A percentile compares a stretch with the other conserved stretches of the same genome.
Evolutionary conservation across 805 yeast species (phyloP).

Genomic region (Pichia ethanolica): DNA sequence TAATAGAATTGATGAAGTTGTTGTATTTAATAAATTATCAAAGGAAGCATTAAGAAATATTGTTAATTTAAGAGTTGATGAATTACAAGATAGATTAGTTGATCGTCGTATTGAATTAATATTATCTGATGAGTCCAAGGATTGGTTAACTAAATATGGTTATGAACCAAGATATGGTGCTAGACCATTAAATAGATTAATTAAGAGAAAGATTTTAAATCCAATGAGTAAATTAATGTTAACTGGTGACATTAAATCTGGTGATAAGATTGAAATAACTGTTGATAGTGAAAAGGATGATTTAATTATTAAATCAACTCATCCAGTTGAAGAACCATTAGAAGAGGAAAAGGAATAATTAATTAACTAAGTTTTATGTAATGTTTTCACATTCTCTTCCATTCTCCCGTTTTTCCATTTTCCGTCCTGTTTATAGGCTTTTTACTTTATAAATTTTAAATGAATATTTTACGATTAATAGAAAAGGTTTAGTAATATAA

Average conservation of each 20-base stretch:
- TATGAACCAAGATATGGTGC: conserved; percentile 94
- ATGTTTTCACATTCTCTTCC: too few relatives aligned
- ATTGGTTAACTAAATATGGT: conserved; percentile 76
- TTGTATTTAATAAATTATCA: conserved; percentile 86
- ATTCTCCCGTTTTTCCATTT: too few relatives aligned
- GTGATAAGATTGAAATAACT: conserved; percentile 38
- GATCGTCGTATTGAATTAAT: conserved; percentile 65
- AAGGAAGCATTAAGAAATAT: conserved; percentile 67
- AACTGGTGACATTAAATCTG: conserved; percentile 64
- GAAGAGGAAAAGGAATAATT: too few relatives aligned
- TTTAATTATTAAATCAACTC: conserved; percentile 3
- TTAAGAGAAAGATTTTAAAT: conserved; percentile 77
- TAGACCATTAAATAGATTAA: conserved; percentile 85
- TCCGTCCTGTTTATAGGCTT: too few relatives aligned
- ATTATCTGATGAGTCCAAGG: conserved; percentile 57
- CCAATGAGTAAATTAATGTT: conserved; percentile 79
- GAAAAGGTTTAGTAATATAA: too few relatives aligned
- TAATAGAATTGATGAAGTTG: conserved; percentile 89
- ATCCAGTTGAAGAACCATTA: not conserved
- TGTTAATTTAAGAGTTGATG: conserved; percentile 77
- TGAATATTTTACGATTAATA: too few relatives aligned
- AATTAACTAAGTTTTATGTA: too few relatives aligned
- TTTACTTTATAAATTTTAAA: too few relatives aligned
- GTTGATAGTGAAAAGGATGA: conserved; percentile 5
- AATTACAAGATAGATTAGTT: conserved; percentile 67